These are phyloP conservation scores for Venturia nashicola DNA, from an alignment of 2,329 filamentous ascomycete species.

Conservation along the genomic window DNA sequence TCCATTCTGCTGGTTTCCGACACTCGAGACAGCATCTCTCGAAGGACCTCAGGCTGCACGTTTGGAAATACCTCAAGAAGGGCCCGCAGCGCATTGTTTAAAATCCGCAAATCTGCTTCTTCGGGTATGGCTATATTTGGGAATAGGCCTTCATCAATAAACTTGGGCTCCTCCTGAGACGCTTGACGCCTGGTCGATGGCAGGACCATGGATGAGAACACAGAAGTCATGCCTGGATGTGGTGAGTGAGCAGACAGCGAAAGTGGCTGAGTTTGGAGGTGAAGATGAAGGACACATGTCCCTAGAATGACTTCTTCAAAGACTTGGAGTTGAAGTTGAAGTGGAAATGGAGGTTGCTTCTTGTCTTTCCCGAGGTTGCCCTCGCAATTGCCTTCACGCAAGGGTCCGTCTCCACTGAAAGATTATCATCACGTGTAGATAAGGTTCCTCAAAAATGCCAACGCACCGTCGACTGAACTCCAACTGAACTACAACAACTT, in stretches of 20 bases:
- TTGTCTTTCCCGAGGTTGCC: background rate
- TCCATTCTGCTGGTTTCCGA: constrained; percentile 65
- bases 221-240: background rate
- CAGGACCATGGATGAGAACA: background rate
- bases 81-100: constrained; percentile 57
- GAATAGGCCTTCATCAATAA: background rate
- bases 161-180: background rate
- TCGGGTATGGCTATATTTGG: constrained; percentile 22
- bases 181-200: background rate
- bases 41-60: constrained; percentile 70
- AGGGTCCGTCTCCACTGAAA: background rate
- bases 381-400: no score
- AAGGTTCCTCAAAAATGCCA: background rate
- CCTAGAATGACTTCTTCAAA: background rate
- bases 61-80: constrained; percentile 66
- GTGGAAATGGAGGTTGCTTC: background rate
- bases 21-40: constrained; percentile 66
- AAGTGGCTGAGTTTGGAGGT: background rate
- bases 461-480: background rate
- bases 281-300: background rate
- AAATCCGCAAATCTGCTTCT: constrained; percentile 50
- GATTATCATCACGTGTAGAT: background rate
- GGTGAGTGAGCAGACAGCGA: background rate
- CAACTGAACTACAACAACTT: background rate
- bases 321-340: background rate